Base-by-base conservation (phyloP, 2,329 filamentous ascomycete genomes). In the Trichoderma gracile region DNA sequence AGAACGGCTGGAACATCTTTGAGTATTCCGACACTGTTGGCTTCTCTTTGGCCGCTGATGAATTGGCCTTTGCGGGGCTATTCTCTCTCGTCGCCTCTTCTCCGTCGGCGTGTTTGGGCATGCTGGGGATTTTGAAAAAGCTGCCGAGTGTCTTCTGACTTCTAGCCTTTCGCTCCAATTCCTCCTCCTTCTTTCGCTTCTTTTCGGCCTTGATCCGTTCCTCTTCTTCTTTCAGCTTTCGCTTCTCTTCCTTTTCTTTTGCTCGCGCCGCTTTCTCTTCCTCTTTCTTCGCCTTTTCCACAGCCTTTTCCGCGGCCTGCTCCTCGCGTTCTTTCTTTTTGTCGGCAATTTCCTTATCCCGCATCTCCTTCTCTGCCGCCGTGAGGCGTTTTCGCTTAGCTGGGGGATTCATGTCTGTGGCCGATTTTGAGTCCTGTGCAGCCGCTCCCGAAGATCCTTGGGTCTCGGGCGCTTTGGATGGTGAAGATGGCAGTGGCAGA, bases 1-100 rank as follows among this genome's bases (percentile, higher is more conserved):
- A 93, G 75, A 97, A 98, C 0, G 91, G 88, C 38, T 92, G 84
- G 71, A 98, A 98, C 42, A 83, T 80, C 69, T 86, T 87, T 19
- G 90, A 79, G 69, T 92, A 93, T 50, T 86, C 82, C 0, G 84
- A 82, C 56, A 69, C 72, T 27, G 66, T 60, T n/a, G 61, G 42
- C 38, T 71, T 69, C 8, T 46, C 56, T 8, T 65, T 27, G 23
- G 56, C n/a, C 42, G 68, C 71, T 14, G 57, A 45, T 14, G 66
- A 64, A 43, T 70, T 66, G 8, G 67, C 61, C 68, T 79, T 73
- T 49, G 68, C 61, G 57, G 76, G 69, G 43, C 74, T 74, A 7
- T 58, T 66, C 2, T 68, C 69, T 43, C 73, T 75, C 40, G 73
- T 65, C 19, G 64, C 68, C 3, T 72, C 69, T 27, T 75, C 75